Evolutionary conservation across 306 rosid species (phyloP), one percentile per base, ranked within the genome.

Genomic region (Vigna reflexopilosa): DNA sequence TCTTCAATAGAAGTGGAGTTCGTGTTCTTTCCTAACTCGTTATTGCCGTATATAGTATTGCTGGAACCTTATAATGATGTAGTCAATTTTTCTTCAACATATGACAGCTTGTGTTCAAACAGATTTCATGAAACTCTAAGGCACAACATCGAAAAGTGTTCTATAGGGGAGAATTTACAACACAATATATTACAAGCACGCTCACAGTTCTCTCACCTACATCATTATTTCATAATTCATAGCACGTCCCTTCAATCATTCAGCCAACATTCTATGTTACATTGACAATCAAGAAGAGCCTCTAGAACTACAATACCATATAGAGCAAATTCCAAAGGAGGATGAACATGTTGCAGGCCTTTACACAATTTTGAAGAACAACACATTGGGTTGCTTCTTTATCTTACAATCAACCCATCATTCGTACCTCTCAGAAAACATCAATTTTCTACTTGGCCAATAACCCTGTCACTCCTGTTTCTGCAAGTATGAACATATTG

Each of bases 361-460:
- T 49, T 68, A 59, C 49, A 67, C 72, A 67, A 34, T 32, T 75
- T 10, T 57, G 67, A 65, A 71, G 32, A 72, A 66, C 67, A 67
- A 34, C 72, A 75, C 85, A 87, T 24, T 57, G 58, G 38, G 73
- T 20, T 59, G 28, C 19, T 54, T 58, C 61, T 28, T 44, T 48
- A 82, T 47, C 65, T 71, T 57, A 24, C 32, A 61, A 71, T 78
- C 78, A 67, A 75, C 57, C 69, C 76, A 72, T 48, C 19, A 13
- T 51, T 2, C 28, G 28, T 55, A 48, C 80, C 70, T 38, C 79
- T 45, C 42, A 71, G 66, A 67, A 81, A 62, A 78, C 70, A 67
- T 32, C n/a, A 74, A 73, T 84, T 78, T 78, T 77, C 87, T 57
- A 12, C 55, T 26, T 6, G 62, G 44, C 64, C 34, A 55, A n/a